phyloP scores from a whole-genome alignment of 2,329 filamentous ascomycete genomes.

The Claviceps spartinae region DNA sequence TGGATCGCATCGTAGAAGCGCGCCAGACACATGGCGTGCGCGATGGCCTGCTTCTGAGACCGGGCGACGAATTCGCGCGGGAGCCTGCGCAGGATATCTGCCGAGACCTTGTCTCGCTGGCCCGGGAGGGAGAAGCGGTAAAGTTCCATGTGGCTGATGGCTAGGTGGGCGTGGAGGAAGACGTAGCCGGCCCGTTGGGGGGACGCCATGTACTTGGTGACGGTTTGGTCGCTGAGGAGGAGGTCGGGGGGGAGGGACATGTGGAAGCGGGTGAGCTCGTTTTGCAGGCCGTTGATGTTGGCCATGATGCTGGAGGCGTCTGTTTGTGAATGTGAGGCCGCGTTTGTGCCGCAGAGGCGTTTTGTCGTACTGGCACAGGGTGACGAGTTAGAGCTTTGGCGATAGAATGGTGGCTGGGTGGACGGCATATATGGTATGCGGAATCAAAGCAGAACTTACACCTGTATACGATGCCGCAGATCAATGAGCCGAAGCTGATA shows the following conservation, averaged over 20 bases:
- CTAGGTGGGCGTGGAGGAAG: constrained; percentile 24
- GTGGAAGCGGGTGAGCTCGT: constrained; percentile 23
- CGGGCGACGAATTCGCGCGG: constrained; percentile 22
- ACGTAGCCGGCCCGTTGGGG: constrained; percentile 21
- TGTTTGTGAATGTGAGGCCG: constrained; percentile 10
- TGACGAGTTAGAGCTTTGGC: not conserved
- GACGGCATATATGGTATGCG: not conserved
- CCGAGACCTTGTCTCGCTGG: constrained; percentile 18
- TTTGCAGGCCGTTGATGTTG: constrained; percentile 23
- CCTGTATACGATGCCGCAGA: constrained; percentile 23
- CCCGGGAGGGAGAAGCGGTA: constrained; percentile 26
- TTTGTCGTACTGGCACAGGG: constrained; percentile 12
- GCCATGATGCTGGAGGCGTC: constrained; percentile 26
- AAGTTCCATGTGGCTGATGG: constrained; percentile 24
- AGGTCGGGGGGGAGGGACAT: constrained; percentile 20
- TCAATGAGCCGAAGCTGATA: constrained; percentile 23
- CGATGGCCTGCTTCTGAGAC: constrained; percentile 26
- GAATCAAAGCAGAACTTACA: constrained; percentile 13
- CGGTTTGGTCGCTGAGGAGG: constrained; percentile 21
- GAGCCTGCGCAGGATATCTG: constrained; percentile 20
- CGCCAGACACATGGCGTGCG: constrained; percentile 23
- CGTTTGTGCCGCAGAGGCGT: constrained; percentile 12
- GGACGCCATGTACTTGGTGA: constrained; percentile 17
- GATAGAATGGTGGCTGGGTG: no score
- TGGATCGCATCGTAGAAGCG: constrained; percentile 23